A percentile compares a stretch with the other conserved stretches of the same genome.
These are phyloP conservation scores for Prunus kanzakura DNA, from an alignment of 306 rosid genomes.

Conservation along the genomic window DNA sequence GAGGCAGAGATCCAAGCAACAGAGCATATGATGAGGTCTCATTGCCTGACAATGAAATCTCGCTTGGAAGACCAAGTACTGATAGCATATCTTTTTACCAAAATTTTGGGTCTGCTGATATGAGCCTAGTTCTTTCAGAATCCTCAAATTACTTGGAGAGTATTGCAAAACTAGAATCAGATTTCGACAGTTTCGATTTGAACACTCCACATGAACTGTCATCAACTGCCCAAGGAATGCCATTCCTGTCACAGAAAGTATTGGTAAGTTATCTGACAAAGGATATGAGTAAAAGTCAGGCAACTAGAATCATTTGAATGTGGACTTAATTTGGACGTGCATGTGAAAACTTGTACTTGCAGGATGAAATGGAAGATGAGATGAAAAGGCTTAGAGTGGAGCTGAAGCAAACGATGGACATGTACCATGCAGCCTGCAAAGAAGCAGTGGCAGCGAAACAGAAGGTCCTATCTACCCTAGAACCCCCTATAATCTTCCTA, in stretches of 20 bases:
- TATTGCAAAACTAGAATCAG: constrained; percentile 1
- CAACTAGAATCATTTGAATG: not conserved
- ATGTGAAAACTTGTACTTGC: not conserved
- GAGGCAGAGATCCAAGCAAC: not conserved
- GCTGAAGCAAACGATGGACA: constrained; percentile 23
- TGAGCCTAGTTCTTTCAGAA: not conserved
- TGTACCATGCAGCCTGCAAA: constrained; percentile 27
- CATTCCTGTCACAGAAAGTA: constrained; percentile 10
- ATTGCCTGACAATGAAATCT: constrained; percentile 9
- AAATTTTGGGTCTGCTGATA: constrained; percentile 5
- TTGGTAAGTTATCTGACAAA: constrained; percentile 11
- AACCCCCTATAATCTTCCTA: not conserved
- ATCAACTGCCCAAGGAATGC: not conserved
- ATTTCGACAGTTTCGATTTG: not conserved
- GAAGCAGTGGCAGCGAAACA: constrained; percentile 23
- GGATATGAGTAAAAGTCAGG: not conserved
- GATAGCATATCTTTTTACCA: constrained; percentile 31
- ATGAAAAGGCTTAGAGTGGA: constrained; percentile 27
- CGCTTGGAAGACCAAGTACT: constrained; percentile 26
- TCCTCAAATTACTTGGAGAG: not conserved
- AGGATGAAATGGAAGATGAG: constrained; percentile 32
- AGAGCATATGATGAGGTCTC: constrained; percentile 17
- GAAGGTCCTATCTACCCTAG: constrained; percentile 13
- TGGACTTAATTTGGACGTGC: no score
- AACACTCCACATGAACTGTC: constrained; percentile 10